Conservation (phyloP, 2,329 filamentous ascomycete species). For the Pseudogymnoascus sp. region DNA sequence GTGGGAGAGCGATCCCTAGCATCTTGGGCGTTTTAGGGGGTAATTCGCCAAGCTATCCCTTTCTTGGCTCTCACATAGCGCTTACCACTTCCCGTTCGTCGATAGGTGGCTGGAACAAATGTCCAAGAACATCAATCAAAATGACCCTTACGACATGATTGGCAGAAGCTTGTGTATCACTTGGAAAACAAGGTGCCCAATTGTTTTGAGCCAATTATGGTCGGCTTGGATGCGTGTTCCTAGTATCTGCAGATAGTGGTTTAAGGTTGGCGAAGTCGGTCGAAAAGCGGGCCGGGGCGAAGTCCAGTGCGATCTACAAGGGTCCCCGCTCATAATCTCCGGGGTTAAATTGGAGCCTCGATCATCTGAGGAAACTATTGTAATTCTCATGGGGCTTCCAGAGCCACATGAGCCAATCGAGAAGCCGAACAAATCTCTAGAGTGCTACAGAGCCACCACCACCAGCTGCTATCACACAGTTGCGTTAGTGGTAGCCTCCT, state of each 20-base stretch:
- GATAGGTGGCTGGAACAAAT: not conserved
- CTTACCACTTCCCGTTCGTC: not conserved
- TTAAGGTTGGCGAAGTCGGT: not conserved
- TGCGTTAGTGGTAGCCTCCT: not conserved
- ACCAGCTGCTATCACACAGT: not conserved
- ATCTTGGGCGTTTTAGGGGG: not conserved
- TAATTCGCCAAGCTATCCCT: slow-evolving; percentile 1
- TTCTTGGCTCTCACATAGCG: slow-evolving; percentile 5
- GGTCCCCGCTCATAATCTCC: not conserved
- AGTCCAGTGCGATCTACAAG: not conserved
- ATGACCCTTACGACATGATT: not conserved
- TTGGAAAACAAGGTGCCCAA: not conserved
- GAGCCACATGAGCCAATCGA: no score
- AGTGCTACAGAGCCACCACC: no score
- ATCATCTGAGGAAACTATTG: not conserved
- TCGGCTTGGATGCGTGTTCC: not conserved
- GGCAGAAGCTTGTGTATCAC: not conserved
- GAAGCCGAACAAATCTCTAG: no score
- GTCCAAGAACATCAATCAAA: not conserved
- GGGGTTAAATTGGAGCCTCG: not conserved
- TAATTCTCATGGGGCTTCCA: no score
- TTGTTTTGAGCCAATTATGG: not conserved
- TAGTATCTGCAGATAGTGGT: not conserved
- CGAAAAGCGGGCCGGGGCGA: not conserved
- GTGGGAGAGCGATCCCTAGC: not conserved